phyloP scores from a whole-genome alignment of 306 rosid genomes.

The Quercus dentata region DNA sequence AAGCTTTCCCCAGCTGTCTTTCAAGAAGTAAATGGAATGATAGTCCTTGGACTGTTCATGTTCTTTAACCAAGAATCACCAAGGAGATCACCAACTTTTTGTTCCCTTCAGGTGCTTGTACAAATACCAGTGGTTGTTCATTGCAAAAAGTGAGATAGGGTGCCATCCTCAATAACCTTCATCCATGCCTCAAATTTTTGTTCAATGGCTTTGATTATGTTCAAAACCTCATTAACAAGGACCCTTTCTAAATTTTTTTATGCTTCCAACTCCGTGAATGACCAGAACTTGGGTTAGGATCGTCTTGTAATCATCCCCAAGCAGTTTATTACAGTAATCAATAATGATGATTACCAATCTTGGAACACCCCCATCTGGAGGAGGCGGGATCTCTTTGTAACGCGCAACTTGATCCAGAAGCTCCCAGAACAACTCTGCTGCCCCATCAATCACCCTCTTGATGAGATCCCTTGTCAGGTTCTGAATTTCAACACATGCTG shows the following conservation, averaged over 20 bases:
- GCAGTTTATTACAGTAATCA: slow-evolving; percentile 85
- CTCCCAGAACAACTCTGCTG: slow-evolving; percentile 93
- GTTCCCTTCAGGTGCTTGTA: slow-evolving; percentile 85
- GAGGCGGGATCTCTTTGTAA: slow-evolving; percentile 87
- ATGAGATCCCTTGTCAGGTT: slow-evolving; percentile 95
- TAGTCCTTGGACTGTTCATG: slow-evolving; percentile 85
- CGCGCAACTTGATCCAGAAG: slow-evolving; percentile 81
- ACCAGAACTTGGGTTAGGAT: slow-evolving; percentile 82
- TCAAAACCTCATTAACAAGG: slow-evolving; percentile 57
- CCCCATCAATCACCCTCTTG: slow-evolving; percentile 86
- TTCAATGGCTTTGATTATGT: slow-evolving; percentile 76
- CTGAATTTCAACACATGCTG: slow-evolving; percentile 84
- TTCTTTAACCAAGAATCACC: slow-evolving; percentile 65
- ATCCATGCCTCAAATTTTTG: slow-evolving; percentile 75
- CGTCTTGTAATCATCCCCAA: slow-evolving; percentile 87
- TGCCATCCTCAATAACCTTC: slow-evolving; percentile 66
- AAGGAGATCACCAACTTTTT: slow-evolving; percentile 68
- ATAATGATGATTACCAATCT: slow-evolving; percentile 75
- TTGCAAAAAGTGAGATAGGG: slow-evolving; percentile 69
- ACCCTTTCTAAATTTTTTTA: slow-evolving; percentile 77
- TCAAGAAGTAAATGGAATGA: slow-evolving; percentile 57
- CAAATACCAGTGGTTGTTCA: slow-evolving; percentile 92
- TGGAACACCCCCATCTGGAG: slow-evolving; percentile 77
- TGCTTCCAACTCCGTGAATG: slow-evolving; percentile 96
- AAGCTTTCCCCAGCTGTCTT: slow-evolving; percentile 96